phyloP scores from a whole-genome alignment of 495 filamentous ascomycete genomes.

The Friedmanniomyces endolithicus region DNA sequence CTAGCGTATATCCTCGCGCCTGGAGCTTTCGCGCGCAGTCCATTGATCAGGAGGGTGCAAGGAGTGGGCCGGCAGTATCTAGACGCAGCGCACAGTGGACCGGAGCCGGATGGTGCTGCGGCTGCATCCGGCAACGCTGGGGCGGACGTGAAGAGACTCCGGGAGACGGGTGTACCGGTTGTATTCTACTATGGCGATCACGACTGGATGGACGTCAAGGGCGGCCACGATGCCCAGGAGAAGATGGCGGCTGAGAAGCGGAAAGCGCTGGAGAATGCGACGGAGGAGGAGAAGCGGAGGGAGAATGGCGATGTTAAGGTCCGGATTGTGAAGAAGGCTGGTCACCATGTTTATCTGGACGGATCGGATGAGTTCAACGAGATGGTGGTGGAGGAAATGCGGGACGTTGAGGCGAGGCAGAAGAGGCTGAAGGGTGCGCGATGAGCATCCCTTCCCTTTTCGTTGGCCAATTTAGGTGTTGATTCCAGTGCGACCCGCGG shows the following conservation, averaged over 20 bases:
- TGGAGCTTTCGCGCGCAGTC: constrained; percentile 80
- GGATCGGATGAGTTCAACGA: constrained; percentile 82
- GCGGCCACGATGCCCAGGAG: constrained; percentile 67
- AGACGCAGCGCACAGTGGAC: constrained; percentile 14
- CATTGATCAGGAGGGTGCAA: constrained; percentile 73
- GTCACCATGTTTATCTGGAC: constrained; percentile 90
- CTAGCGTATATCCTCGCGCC: constrained; percentile 87
- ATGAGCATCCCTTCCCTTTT: not conserved
- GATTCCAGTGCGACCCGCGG: not conserved
- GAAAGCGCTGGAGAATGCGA: constrained; percentile 44
- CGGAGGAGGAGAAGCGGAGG: constrained; percentile 51
- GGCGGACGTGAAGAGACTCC: constrained; percentile 5
- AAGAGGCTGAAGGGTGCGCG: constrained; percentile 28
- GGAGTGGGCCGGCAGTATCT: constrained; percentile 55
- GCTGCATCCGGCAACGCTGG: not conserved
- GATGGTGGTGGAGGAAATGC: constrained; percentile 63
- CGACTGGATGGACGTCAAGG: constrained; percentile 95
- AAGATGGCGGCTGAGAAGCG: constrained; percentile 60
- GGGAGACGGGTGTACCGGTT: constrained; percentile 69
- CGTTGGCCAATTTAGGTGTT: not conserved
- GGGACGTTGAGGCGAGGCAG: constrained; percentile 45
- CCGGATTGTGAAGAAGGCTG: constrained; percentile 66
- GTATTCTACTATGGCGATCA: constrained; percentile 92
- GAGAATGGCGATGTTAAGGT: constrained; percentile 76
- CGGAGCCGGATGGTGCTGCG: constrained; percentile 17